Base-by-base conservation (phyloP, 192 early-diverging fungal species). In the Entophlyctis luteolus region DNA sequence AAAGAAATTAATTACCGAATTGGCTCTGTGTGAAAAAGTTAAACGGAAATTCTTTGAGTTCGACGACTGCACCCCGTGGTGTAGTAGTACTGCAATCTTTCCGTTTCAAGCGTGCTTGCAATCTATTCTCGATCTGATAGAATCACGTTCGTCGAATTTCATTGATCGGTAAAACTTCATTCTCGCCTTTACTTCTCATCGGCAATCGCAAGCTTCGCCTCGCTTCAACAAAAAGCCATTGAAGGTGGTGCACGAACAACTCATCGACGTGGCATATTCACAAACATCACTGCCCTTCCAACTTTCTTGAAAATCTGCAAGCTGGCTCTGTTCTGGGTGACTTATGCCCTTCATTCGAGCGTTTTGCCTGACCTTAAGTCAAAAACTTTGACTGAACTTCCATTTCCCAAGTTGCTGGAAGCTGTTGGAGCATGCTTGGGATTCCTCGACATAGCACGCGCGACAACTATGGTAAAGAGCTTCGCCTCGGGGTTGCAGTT, bases 361-460 rank as follows among this genome's bases (percentile, higher is more conserved):
- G 1, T 4, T 5, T 37, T 37, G 42, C 5, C 0, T 0, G 25
- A 28, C 8, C 10, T 22, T 28, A 5, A 23, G 8, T 14, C 6
- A 14, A 25, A 31, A 31, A 4, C 14, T 6, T 27, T 48, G 16
- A 25, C 25, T 14, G 20, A 18, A 4, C 47, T 62, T 5, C 60
- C 60, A 1, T 28, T 62, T 32, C 42, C 28, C 4, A 62, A 62
- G 50, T 20, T 62, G 8, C 32, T 29, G n/a, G 60, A 62, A 37
- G 12, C 31, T 48, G 3, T 62, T 27, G 39, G 35, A 3, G 47
- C 60, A 29, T 47, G 14, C 35, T 48, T 27, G 6, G 34, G 60
- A 5, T 62, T 62, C 35, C 20, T 20, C 31, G 46, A 55, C 20
- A 29, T 34, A 4, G 0, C 14, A 29, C 28, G 8, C n/a, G 32